These are phyloP conservation scores for Leptographium galeiforme DNA, from an alignment of 2,329 filamentous ascomycete species.

Conservation along the genomic window DNA sequence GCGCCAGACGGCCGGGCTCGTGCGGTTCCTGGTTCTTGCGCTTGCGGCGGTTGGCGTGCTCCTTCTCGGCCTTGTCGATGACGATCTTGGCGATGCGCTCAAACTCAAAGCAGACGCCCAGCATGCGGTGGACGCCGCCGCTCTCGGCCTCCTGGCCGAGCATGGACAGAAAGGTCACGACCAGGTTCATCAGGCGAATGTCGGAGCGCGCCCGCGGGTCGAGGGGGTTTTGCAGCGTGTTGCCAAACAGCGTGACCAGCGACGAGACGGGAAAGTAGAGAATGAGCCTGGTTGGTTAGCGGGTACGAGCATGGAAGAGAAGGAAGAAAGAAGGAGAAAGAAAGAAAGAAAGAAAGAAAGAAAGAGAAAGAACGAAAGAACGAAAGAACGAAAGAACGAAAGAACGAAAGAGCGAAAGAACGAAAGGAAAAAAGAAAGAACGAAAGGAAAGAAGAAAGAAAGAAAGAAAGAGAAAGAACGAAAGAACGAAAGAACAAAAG, in stretches of 20 bases:
- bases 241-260: constrained; percentile 87
- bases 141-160: constrained; percentile 82
- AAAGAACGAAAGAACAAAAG: no score
- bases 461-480: no score
- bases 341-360: background rate
- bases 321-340: background rate
- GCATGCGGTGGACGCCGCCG: constrained; percentile 84
- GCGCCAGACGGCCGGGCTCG: constrained; percentile 3
- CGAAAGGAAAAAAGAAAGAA: no score
- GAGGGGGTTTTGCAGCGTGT: constrained; percentile 88
- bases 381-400: no score
- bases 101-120: constrained; percentile 89
- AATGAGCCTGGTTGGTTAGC: constrained; percentile 51
- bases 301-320: no score
- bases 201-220: constrained; percentile 82
- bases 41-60: constrained; percentile 67
- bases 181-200: constrained; percentile 78
- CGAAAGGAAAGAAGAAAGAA: no score
- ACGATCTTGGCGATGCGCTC: constrained; percentile 85
- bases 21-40: constrained; percentile 50
- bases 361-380: no score
- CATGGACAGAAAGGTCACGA: constrained; percentile 83
- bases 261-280: constrained; percentile 95
- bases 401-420: no score
- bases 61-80: constrained; percentile 81